Conservation (phyloP, 208 protist species). For the Balamuthia mandrillaris region DNA sequence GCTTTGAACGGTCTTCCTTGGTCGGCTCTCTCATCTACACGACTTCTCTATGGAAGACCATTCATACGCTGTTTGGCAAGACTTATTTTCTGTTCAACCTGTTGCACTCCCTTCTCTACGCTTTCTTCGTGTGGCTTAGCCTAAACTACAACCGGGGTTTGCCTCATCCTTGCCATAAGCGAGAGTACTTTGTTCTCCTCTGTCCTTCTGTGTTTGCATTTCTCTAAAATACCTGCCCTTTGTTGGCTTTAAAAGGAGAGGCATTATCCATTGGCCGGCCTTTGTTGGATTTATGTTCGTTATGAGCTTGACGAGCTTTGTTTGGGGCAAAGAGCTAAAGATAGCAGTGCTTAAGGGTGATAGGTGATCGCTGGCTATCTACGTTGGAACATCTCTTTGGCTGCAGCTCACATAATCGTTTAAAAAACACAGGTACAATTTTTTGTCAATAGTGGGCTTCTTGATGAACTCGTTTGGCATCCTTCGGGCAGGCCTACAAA, state of each 20-base stretch:
- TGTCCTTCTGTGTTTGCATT: not conserved
- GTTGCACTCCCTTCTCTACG: not conserved
- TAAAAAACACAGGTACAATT: slow-evolving; percentile 13
- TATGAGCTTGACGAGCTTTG: not conserved
- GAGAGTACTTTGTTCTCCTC: not conserved
- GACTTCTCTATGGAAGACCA: not conserved
- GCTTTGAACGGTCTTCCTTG: not conserved
- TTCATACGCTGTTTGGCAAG: not conserved
- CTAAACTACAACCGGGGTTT: not conserved
- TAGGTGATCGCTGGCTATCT: not conserved
- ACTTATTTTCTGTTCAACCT: slow-evolving; percentile 1
- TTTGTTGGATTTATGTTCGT: not conserved
- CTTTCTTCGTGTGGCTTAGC: not conserved
- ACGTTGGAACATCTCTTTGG: too few species aligned
- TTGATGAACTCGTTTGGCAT: slow-evolving; percentile 21
- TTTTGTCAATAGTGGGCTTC: slow-evolving; percentile 3
- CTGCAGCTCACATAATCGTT: too few species aligned
- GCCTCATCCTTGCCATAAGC: not conserved
- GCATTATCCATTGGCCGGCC: not conserved
- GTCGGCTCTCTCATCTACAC: not conserved
- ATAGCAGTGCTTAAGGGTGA: not conserved
- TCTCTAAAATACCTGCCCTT: too few species aligned
- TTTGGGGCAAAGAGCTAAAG: not conserved
- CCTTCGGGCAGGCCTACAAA: not conserved
- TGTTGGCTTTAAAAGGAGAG: not conserved